Evolutionary conservation across 176 grass and related monocot genomes (phyloP).

Genomic region (Dactylis glomerata): DNA sequence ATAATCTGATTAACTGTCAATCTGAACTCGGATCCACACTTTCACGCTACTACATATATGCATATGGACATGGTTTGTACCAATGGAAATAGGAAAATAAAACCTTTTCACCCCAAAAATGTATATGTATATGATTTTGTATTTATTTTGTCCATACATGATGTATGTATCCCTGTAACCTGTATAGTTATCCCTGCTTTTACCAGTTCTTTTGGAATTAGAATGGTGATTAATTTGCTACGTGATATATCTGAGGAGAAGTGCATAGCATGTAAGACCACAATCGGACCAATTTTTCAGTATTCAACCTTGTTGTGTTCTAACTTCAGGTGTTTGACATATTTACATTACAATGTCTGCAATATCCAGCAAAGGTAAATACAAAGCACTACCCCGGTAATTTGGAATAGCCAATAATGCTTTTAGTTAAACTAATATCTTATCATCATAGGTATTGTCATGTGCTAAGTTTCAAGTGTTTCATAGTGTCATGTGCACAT

Average conservation of each 20-base stretch:
- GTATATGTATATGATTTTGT: constrained; percentile 6
- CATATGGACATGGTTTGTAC: not conserved
- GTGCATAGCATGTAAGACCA: constrained; percentile 13
- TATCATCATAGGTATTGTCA: not conserved
- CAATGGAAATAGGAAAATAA: not conserved
- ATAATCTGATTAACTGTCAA: not conserved
- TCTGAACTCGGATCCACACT: not conserved
- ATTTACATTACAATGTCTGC: not conserved
- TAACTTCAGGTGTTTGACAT: constrained; percentile 5
- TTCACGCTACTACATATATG: not conserved
- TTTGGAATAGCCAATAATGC: not conserved
- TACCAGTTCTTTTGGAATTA: not conserved
- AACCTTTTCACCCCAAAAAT: not conserved
- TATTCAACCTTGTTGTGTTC: constrained; percentile 8
- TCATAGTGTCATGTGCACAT: not conserved
- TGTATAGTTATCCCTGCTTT: not conserved
- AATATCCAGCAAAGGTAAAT: not conserved
- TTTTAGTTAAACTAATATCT: not conserved
- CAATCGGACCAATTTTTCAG: not conserved
- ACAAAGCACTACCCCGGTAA: not conserved
- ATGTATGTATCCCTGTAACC: not conserved
- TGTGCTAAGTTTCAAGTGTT: not conserved
- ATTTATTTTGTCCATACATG: not conserved
- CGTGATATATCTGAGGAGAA: not conserved
- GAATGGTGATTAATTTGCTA: not conserved